A percentile compares a stretch with the other conserved stretches of the same genome.
Conservation (phyloP, 495 filamentous ascomycete genomes). For the Hypoxylon fuscum region DNA sequence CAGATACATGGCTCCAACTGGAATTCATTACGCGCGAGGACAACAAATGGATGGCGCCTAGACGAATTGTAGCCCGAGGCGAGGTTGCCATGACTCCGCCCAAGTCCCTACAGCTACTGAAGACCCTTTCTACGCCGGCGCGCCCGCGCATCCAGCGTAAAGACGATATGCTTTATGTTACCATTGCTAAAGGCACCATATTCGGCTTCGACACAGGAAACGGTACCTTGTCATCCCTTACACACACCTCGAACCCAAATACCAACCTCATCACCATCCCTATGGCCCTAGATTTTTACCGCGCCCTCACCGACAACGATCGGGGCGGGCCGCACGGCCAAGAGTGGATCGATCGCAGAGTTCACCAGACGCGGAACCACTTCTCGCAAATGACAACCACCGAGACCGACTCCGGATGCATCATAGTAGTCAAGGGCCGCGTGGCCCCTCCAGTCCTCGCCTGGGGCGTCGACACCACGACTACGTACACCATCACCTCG, state of each 20-base stretch:
- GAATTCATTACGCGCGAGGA: constrained; percentile 50
- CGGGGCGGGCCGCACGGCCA: constrained; percentile 55
- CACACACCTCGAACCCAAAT: constrained; percentile 24
- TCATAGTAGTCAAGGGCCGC: constrained; percentile 56
- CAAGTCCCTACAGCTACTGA: constrained; percentile 36
- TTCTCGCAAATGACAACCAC: constrained; percentile 54
- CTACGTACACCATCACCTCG: constrained; percentile 62
- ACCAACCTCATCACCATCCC: constrained; percentile 56
- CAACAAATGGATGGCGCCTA: constrained; percentile 54
- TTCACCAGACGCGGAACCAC: constrained; percentile 56
- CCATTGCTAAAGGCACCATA: constrained; percentile 30
- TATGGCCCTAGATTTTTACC: constrained; percentile 57
- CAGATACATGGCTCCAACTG: constrained; percentile 56
- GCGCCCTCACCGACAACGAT: constrained; percentile 73
- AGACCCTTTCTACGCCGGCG: constrained; percentile 24
- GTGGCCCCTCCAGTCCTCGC: constrained; percentile 68
- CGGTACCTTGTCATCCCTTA: constrained; percentile 53
- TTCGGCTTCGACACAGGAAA: constrained; percentile 56
- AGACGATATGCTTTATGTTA: constrained; percentile 43
- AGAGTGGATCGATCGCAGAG: constrained; percentile 50
- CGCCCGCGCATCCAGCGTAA: constrained; percentile 29
- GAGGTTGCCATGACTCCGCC: constrained; percentile 55
- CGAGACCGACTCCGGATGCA: constrained; percentile 39
- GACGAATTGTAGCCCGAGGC: constrained; percentile 61
- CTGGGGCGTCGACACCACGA: constrained; percentile 65